Base-by-base conservation (phyloP, 768 basidiomycete species). In the Suillus lakei region DNA sequence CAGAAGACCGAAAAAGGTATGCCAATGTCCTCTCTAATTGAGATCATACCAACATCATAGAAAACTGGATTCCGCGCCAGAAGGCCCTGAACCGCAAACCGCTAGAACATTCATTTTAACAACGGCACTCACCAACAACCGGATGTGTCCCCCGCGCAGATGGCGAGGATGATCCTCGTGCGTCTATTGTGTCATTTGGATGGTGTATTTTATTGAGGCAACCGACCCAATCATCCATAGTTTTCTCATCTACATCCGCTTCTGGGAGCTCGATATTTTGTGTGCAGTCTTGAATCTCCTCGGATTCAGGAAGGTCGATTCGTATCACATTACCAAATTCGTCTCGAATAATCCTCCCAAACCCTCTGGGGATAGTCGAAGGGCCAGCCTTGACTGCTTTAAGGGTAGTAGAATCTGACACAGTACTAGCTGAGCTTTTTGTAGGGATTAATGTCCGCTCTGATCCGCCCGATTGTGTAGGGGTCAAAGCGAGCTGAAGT, bases 261-360 rank as follows among this genome's bases (percentile, higher is more conserved):
- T 74, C 76, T 0, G 50, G 26, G 36, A 63, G 62, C n/a, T 41
- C 36, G 10, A 1, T 61, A 1, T 41, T 26, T 59, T 28, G 26
- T 30, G 21, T 28, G 4, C 12, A 4, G 18, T 43, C 12, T 41
- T 56, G 36, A 0, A 15, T 63, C 12, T 82, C 82, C 36, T 84
- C 82, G 26, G 85, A 84, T 48, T 84, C 86, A 18, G 83, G 78
- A 62, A 95, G 71, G 71, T 93, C 88, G 48, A 96, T 81, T 55
- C 86, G 82, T 26, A 95, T 71, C 44, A 96, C 82, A 67, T 90
- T 90, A 34, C 96, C 96, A 3, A 84, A 80, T 43, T 83, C 88
- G 75, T 96, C 95, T 55, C 95, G 85, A 60, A 95, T 76, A 69
- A 98, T 96, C 72, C 88, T 85, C 36, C 95, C 96, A 73, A 86